Evolutionary conservation across 2,329 filamentous ascomycete species (phyloP), one percentile per base, ranked within the genome.

Genomic region (Claviceps digitariae): DNA sequence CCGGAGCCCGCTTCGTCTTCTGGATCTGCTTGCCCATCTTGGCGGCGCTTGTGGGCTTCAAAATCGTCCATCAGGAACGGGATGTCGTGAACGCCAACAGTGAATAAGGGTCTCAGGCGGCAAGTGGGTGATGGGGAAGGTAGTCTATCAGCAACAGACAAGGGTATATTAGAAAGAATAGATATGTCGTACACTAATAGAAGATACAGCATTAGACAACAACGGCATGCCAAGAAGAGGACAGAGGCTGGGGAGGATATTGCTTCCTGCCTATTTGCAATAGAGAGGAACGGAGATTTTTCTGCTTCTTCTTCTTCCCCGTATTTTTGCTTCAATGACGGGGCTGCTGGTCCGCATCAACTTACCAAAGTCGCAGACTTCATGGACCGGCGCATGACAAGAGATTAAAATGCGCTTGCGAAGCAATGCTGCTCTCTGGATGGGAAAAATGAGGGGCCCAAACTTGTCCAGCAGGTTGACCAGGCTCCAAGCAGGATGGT

Each of bases 51-150:
- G 48, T 68, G 68, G 2, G 71, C 70, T 25, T 74, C 71, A n/a
- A 75, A 75, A 57, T 86, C 77, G 53, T 81, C 74, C 59, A 83
- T 75, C 5, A 97, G 76, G 54, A 85, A 82, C 5, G 87, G 81
- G 50, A 98, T 95, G 64, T 98, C 93, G 66, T 95, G 87, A 17
- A 98, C 84, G 50, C 93, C 93, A 55, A 98, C 79, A 51, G 85
- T 90, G 71, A 97, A 98, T n/a, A 98, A 77, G 0, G 91, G 86
- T 25, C 83, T 80, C 31, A 93, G 76, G 55, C 88, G 77, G 56
- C 86, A 76, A 1, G 79, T 75, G 27, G 82, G 74, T 3, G 79
- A 76, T 27, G 76, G 74, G 0, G 78, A 66, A 21, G 84, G 79
- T n/a, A 95, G 74, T 15, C 84, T 71, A 51, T 90, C 82, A 54